Percentiles rank a stretch among this genome's conserved stretches.
These are phyloP conservation scores for Fusarium buxicola DNA, from an alignment of 2,329 filamentous ascomycete genomes.

Conservation along the genomic window DNA sequence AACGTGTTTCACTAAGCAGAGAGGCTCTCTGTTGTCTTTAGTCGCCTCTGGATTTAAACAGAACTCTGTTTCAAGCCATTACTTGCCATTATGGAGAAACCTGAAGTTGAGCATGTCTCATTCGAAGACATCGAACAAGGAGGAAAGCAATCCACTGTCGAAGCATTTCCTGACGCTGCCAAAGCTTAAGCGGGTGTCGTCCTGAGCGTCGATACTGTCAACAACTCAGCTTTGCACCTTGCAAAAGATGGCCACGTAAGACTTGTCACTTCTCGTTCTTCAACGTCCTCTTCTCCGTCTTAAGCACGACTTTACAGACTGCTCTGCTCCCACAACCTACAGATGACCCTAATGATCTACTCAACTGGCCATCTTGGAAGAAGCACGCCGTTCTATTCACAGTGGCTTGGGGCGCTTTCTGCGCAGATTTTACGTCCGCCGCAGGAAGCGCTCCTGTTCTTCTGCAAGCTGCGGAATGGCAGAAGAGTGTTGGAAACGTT, in stretches of 20 bases:
- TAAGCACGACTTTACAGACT: slow-evolving; percentile 13
- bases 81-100: not conserved
- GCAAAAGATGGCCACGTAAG: not conserved
- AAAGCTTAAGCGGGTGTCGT: not conserved
- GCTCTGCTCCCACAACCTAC: slow-evolving; percentile 34
- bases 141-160: too few relatives aligned
- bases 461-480: slow-evolving; percentile 24
- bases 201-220: not conserved
- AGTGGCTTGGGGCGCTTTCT: slow-evolving; percentile 23
- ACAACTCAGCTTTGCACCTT: not conserved
- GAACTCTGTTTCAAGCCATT: too few relatives aligned
- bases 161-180: too few relatives aligned
- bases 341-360: slow-evolving; percentile 22
- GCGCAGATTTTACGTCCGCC: slow-evolving; percentile 24
- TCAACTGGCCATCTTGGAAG: slow-evolving; percentile 32
- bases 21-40: too few relatives aligned
- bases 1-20: too few relatives aligned
- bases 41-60: too few relatives aligned
- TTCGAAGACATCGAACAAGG: not conserved
- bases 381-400: slow-evolving; percentile 30
- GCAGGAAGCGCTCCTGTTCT: slow-evolving; percentile 24
- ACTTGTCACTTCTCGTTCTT: not conserved
- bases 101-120: not conserved
- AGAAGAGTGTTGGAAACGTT: slow-evolving; percentile 4
- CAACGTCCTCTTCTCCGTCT: too few relatives aligned